A percentile compares a stretch with the other conserved stretches of the same genome.
Evolutionary conservation across 495 filamentous ascomycete genomes (phyloP).

Genomic region (Daldinia concentrica): DNA sequence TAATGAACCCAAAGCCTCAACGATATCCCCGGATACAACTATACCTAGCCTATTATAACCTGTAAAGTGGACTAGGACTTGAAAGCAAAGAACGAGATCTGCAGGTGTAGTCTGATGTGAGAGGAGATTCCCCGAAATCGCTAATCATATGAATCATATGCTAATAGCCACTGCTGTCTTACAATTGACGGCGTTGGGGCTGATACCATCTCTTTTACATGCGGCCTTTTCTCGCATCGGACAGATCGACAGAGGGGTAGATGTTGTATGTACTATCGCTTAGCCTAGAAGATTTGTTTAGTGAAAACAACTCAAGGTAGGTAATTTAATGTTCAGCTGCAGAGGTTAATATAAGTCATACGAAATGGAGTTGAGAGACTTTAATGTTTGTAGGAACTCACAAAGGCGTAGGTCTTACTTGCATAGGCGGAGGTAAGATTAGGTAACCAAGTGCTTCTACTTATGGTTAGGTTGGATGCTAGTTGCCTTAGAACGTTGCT

Average conservation of each 20-base stretch:
- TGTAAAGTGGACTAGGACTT: constrained; percentile 1
- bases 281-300: neutral
- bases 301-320: neutral
- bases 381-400: too few species aligned
- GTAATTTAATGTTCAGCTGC: neutral
- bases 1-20: neutral
- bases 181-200: constrained; percentile 10
- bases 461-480: neutral
- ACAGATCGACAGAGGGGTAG: constrained; percentile 29
- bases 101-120: constrained; percentile 31
- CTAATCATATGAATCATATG: constrained; percentile 14
- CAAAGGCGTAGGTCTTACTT: neutral
- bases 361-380: too few species aligned
- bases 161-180: constrained; percentile 8
- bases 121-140: neutral
- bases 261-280: neutral
- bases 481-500: constrained; percentile 1
- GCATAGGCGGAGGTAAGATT: neutral
- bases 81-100: constrained; percentile 21
- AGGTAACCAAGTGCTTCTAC: neutral
- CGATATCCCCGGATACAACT: constrained; percentile 1
- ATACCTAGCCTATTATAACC: constrained; percentile 4
- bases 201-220: constrained; percentile 16
- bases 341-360: neutral
- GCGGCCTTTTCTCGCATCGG: constrained; percentile 28